Evolutionary conservation across 2,329 filamentous ascomycete species (phyloP).

Genomic region (Uncinocarpus reesii): DNA sequence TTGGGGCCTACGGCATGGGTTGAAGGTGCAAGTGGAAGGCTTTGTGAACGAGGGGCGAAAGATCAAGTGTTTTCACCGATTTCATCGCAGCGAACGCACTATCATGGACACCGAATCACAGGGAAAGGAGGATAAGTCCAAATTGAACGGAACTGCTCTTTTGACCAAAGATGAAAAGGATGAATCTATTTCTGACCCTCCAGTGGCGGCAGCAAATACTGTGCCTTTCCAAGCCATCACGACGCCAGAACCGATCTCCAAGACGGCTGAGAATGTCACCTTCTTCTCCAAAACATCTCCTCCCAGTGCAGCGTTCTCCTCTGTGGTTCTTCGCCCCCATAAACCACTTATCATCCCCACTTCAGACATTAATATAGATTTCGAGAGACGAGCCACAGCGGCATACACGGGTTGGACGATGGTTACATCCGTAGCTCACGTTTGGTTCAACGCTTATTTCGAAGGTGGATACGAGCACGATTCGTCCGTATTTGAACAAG

Average conservation of each 20-base stretch:
- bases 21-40: slow-evolving; percentile 76
- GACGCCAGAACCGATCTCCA: slow-evolving; percentile 17
- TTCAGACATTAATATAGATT: slow-evolving; percentile 80
- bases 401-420: slow-evolving; percentile 68
- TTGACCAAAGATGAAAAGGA: neutral
- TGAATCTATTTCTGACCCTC: neutral
- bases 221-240: slow-evolving; percentile 14
- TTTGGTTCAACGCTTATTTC: slow-evolving; percentile 95
- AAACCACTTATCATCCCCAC: slow-evolving; percentile 60
- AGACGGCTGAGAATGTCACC: slow-evolving; percentile 29
- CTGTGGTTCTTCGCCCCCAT: slow-evolving; percentile 66
- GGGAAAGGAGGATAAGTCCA: slow-evolving; percentile 30
- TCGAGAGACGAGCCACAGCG: slow-evolving; percentile 75
- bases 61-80: slow-evolving; percentile 75
- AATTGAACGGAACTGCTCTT: slow-evolving; percentile 26
- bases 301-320: slow-evolving; percentile 53
- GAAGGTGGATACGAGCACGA: slow-evolving; percentile 66
- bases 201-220: neutral
- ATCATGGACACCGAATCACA: slow-evolving; percentile 30
- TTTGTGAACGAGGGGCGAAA: slow-evolving; percentile 80
- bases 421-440: slow-evolving; percentile 85
- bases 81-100: slow-evolving; percentile 58
- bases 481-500: slow-evolving; percentile 59
- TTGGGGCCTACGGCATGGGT: slow-evolving; percentile 78
- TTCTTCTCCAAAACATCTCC: slow-evolving; percentile 26